Percentiles rank a stretch among this genome's conserved stretches.
Conservation (phyloP, 768 basidiomycete species). For the Podaxis mareebaensis region DNA sequence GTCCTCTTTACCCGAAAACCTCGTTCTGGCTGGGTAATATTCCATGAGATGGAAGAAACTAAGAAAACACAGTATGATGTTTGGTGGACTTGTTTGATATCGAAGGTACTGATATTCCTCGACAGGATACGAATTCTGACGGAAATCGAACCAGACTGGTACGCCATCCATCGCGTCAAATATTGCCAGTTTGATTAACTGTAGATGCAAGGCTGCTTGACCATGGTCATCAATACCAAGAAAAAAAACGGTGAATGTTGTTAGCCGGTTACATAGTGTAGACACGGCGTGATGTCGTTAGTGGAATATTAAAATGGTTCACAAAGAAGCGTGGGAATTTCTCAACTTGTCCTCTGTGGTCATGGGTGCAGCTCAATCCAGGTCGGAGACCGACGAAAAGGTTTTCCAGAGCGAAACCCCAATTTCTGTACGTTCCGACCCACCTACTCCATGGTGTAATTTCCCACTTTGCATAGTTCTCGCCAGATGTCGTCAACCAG, state of each 20-base stretch:
- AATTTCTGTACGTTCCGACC: constrained; percentile 44
- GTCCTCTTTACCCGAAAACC: constrained; percentile 94
- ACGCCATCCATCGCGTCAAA: constrained; percentile 3
- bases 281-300: not conserved
- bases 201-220: constrained; percentile 32
- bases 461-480: constrained; percentile 54
- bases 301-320: not conserved
- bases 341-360: constrained; percentile 14
- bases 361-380: constrained; percentile 78
- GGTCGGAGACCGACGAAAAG: constrained; percentile 52
- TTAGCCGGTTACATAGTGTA: not conserved
- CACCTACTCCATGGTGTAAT: not conserved
- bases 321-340: constrained; percentile 7
- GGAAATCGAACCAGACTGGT: constrained; percentile 96
- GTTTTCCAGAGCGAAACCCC: constrained; percentile 55
- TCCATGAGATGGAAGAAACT: constrained; percentile 95
- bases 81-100: not conserved
- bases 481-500: constrained; percentile 78
- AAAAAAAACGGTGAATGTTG: not conserved
- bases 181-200: not conserved
- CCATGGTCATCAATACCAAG: constrained; percentile 32
- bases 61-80: constrained; percentile 82
- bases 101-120: constrained; percentile 17
- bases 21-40: constrained; percentile 89
- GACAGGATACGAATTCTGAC: constrained; percentile 87